Evolutionary conservation across 192 early-diverging fungal species (phyloP).

Genomic region (Chytriomyces confervae): DNA sequence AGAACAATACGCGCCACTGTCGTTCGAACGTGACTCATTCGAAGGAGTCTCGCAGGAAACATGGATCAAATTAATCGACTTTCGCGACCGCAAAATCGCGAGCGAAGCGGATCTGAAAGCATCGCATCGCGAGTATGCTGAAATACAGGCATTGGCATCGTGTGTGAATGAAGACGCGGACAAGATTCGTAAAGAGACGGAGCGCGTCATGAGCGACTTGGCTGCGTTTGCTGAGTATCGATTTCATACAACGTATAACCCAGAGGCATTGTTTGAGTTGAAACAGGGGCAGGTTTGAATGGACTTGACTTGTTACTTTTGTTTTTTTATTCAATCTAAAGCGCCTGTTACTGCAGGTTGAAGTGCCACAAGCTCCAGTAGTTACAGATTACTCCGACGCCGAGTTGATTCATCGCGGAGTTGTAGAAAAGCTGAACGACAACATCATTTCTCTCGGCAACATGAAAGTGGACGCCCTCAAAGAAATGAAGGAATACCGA

Average conservation of each 20-base stretch:
- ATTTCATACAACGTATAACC: conserved; percentile 60
- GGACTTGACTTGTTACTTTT: not conserved
- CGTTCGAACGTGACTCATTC: conserved; percentile 42
- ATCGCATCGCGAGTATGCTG: conserved; percentile 33
- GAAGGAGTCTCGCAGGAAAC: conserved; percentile 55
- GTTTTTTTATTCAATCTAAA: not conserved
- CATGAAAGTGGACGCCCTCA: conserved; percentile 62
- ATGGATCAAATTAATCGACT: conserved; percentile 59
- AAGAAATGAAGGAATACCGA: conserved; percentile 69
- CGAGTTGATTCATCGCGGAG: conserved; percentile 55
- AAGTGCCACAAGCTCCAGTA: conserved; percentile 64
- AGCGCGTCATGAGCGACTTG: conserved; percentile 51
- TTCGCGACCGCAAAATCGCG: conserved; percentile 52
- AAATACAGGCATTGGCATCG: conserved; percentile 53
- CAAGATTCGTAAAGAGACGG: conserved; percentile 51
- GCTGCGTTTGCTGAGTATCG: conserved; percentile 57
- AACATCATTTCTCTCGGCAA: conserved; percentile 55
- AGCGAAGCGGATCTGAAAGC: conserved; percentile 51
- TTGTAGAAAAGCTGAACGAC: conserved; percentile 63
- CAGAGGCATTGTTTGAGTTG: conserved; percentile 59
- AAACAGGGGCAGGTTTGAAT: conserved; percentile 63
- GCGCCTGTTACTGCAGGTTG: conserved; percentile 45
- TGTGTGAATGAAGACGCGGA: conserved; percentile 54
- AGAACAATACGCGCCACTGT: conserved; percentile 33
- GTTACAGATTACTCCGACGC: conserved; percentile 66